Percentiles rank a stretch among this genome's conserved stretches.
Conservation (phyloP, 371 early-diverging fungal species). For the Lichtheimia hyalospora region DNA sequence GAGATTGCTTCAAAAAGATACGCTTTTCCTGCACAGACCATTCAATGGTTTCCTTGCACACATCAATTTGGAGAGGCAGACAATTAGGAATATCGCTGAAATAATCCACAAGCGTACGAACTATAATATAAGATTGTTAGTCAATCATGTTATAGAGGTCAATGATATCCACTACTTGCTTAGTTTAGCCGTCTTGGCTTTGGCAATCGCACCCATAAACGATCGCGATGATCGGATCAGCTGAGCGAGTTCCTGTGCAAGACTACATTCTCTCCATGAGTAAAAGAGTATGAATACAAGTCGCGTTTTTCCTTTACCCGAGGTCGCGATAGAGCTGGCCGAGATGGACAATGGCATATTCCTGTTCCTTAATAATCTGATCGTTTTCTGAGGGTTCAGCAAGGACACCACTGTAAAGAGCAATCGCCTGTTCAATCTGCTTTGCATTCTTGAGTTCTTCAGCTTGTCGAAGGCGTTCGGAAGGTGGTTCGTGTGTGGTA, state of each 20-base stretch:
- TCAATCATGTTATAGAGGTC: too few species aligned
- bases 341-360: constrained; percentile 59
- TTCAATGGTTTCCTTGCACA: constrained; percentile 92
- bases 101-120: constrained; percentile 85
- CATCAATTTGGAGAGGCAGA: constrained; percentile 84
- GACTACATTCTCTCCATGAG: constrained; percentile 37
- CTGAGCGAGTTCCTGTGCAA: constrained; percentile 75
- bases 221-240: constrained; percentile 81
- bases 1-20: constrained; percentile 88
- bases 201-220: constrained; percentile 82
- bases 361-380: constrained; percentile 51
- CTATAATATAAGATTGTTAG: constrained; percentile 30
- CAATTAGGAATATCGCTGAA: constrained; percentile 89
- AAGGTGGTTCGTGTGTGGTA: constrained; percentile 13
- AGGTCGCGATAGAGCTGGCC: constrained; percentile 66
- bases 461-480: constrained; percentile 46
- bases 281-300: too few species aligned
- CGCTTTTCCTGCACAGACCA: constrained; percentile 93
- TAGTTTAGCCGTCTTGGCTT: constrained; percentile 96
- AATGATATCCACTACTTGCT: constrained; percentile 46
- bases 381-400: constrained; percentile 34
- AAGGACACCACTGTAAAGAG: constrained; percentile 54
- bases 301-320: constrained; percentile 38
- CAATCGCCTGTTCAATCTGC: constrained; percentile 52
- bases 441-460: constrained; percentile 50